Percentiles rank a stretch among this genome's conserved stretches.
phyloP scores from a whole-genome alignment of 1,284 basidiomycete species.

The Thecaphora frezii region DNA sequence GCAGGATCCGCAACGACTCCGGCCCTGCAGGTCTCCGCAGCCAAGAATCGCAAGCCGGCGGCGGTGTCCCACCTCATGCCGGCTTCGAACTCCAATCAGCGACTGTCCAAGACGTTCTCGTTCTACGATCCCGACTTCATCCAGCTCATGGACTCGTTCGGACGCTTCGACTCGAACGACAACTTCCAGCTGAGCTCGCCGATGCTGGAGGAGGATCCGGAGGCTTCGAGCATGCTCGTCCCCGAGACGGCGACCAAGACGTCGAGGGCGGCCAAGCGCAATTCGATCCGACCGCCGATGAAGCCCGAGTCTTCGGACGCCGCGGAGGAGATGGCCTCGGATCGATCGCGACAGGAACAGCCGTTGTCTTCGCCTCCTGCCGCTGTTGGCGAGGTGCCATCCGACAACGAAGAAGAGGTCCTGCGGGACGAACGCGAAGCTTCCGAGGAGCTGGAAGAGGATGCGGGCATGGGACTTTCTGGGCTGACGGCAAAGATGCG shows the following conservation, averaged over 20 bases:
- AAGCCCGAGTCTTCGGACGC: background rate
- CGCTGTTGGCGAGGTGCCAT: no score
- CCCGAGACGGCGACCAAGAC: background rate
- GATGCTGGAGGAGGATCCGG: background rate
- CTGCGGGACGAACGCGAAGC: constrained; percentile 13
- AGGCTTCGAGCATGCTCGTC: background rate
- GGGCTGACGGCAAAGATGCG: constrained; percentile 62
- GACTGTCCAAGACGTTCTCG: constrained; percentile 66
- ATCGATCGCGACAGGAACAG: background rate
- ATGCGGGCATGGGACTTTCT: constrained; percentile 20
- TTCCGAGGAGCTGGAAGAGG: no score
- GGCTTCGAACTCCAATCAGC: constrained; percentile 21
- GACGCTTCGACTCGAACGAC: constrained; percentile 41
- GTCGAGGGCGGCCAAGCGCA: background rate
- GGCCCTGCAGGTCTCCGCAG: background rate
- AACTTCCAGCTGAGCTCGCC: constrained; percentile 17
- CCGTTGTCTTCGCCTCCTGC: background rate
- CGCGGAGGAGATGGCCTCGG: background rate
- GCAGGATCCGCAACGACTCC: constrained; percentile 8
- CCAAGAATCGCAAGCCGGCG: background rate
- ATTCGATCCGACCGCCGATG: background rate
- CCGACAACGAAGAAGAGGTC: constrained; percentile 20
- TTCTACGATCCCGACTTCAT: constrained; percentile 77
- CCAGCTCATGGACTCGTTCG: constrained; percentile 60
- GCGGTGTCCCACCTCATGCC: background rate